phyloP scores from a whole-genome alignment of 495 filamentous ascomycete species.

The Neurospora sp. region DNA sequence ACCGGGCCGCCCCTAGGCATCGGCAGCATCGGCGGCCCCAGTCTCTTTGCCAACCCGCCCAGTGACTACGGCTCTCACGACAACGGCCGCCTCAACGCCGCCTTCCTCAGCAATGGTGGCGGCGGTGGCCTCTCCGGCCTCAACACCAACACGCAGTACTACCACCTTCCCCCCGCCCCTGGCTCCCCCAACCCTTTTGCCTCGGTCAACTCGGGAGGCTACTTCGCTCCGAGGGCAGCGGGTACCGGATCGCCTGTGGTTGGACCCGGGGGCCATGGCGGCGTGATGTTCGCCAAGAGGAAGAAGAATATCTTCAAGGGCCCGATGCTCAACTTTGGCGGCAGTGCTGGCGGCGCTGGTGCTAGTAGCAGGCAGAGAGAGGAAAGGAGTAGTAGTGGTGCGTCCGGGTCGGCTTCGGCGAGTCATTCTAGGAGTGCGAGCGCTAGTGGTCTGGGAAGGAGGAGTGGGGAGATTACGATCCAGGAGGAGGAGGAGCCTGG shows the following conservation, averaged over 20 bases:
- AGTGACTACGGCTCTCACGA: background rate
- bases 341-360: slow-evolving; percentile 14
- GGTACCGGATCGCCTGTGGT: background rate
- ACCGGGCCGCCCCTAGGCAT: slow-evolving; percentile 23
- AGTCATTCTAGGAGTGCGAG: slow-evolving; percentile 41
- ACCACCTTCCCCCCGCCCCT: background rate
- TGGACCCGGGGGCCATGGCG: slow-evolving; percentile 31
- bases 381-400: slow-evolving; percentile 4
- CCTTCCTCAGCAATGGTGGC: background rate
- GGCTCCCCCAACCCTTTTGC: background rate
- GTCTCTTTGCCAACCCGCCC: slow-evolving; percentile 7
- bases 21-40: slow-evolving; percentile 13
- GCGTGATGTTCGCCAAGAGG: slow-evolving; percentile 79
- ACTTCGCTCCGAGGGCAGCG: background rate
- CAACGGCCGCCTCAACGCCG: background rate
- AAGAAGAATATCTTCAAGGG: slow-evolving; percentile 88
- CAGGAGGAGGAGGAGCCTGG: slow-evolving; percentile 78
- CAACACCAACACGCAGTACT: background rate
- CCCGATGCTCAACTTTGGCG: slow-evolving; percentile 49
- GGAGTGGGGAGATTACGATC: slow-evolving; percentile 63
- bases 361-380: slow-evolving; percentile 12
- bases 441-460: slow-evolving; percentile 38
- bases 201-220: slow-evolving; percentile 3
- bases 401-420: slow-evolving; percentile 18
- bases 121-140: background rate